Evolutionary conservation across 163 green algal genomes (phyloP), one percentile per base, ranked within the genome.

Genomic region (Scenedesmus sp.): DNA sequence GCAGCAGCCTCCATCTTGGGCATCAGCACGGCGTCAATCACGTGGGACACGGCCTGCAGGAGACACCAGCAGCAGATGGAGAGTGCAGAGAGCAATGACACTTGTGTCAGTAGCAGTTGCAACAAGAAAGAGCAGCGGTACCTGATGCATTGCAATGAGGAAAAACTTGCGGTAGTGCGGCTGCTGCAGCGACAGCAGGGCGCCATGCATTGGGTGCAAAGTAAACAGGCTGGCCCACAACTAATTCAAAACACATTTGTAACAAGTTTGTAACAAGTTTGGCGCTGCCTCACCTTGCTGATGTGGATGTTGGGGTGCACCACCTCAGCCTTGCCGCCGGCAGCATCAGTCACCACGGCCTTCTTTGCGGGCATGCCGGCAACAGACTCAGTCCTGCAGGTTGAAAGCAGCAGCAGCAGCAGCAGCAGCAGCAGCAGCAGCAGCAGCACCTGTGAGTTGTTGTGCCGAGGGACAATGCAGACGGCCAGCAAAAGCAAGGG

Each of bases 1-100:
- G 62, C 85, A 90, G 66, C 85, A 18, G 34, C 34, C 4, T 46
- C 62, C 6, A 76, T n/a, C 34, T 82, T 82, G 34, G 85, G 85
- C 64, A 89, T 59, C 13, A 89, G 85, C n/a, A 89, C 85, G 23
- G 34, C 85, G 56, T 89, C 64, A 67, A 90, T 85, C 52, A 84
- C 67, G 16, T 85, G 86, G 9, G 54, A 34, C 86, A 84, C 67
- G 4, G 55, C 20, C 86, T 85, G 83, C 26, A 79, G 59, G 54
- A 88, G 13, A 88, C 5, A 76, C 5, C 55, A 88, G 57, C 13
- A 79, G n/a, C 83, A 88, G 83, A 57, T 77, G 83, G 2, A 76
- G n/a, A 46, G 4, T 15, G 23, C 70, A 52, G 46, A 73, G 10
- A 23, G 46, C 70, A 76, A 18, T 46, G 34, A 46, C 34, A 46